phyloP scores from a whole-genome alignment of 2,329 filamentous ascomycete species.

The Daldinia sp. region DNA sequence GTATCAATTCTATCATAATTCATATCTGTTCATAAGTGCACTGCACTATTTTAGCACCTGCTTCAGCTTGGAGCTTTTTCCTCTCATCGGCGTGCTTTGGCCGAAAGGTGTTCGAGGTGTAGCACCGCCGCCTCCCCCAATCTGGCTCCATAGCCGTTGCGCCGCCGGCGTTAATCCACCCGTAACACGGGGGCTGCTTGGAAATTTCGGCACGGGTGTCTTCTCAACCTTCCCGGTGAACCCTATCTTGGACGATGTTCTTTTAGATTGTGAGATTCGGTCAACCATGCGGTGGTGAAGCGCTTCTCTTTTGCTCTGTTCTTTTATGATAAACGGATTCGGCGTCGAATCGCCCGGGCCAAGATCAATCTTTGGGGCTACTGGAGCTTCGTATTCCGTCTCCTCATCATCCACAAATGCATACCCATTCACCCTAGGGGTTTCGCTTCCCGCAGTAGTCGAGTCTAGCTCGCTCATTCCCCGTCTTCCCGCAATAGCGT shows the following conservation, averaged over 20 bases:
- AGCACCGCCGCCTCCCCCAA: conserved; percentile 54
- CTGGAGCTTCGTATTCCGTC: conserved; percentile 56
- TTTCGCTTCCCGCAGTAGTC: conserved; percentile 71
- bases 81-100: conserved; percentile 51
- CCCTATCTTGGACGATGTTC: conserved; percentile 65
- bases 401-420: conserved; percentile 88
- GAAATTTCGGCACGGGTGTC: conserved; percentile 74
- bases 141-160: conserved; percentile 70
- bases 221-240: conserved; percentile 66
- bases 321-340: conserved; percentile 82
- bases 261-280: conserved; percentile 76
- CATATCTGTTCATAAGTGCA: background rate
- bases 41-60: conserved; percentile 45
- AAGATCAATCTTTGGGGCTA: conserved; percentile 61
- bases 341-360: conserved; percentile 68
- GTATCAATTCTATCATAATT: conserved; percentile 32
- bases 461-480: conserved; percentile 70
- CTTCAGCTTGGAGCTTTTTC: conserved; percentile 48
- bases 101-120: conserved; percentile 51
- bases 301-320: conserved; percentile 78
- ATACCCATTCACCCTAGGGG: conserved; percentile 91
- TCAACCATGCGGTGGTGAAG: conserved; percentile 90
- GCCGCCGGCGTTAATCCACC: conserved; percentile 76
- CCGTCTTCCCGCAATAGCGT: conserved; percentile 80
- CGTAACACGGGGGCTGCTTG: conserved; percentile 68